Base-by-base conservation (phyloP, 2,329 filamentous ascomycete species). In the Mycogone perniciosa region DNA sequence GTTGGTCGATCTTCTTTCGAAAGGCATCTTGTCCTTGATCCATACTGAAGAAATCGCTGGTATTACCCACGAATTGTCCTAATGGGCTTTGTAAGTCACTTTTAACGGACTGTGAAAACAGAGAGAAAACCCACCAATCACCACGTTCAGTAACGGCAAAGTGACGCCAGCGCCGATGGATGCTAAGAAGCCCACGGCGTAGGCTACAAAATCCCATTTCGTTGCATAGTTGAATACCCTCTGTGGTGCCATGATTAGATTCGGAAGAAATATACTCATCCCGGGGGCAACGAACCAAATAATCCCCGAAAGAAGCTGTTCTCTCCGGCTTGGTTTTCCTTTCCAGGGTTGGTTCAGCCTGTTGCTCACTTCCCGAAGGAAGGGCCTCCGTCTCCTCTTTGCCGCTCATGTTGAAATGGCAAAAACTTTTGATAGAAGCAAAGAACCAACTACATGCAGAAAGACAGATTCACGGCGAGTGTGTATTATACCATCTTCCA, bases 91-190 rank as follows among this genome's bases (percentile, higher is more conserved):
- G 42, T 55, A 33, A 53, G 52, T 44, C 40, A 29, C 45, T 9
- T 44, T 13, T n/a, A 2, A 44, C 30, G 20, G 10, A 30, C 29
- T 13, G 38, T 3, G 9, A 7, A 11, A 6, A 5, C 7, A 8
- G 4, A 42, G 20, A 29, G 11, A 8, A 38, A 27, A 5, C 62
- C 59, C 65, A 73, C 77, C 79, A 60, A 82, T 81, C 10, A 81
- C 68, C 9, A 82, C 71, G 50, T 81, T 83, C 74, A 83, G 79
- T 44, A 84, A 57, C 0, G 80, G 80, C 43, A 83, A 62, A 1
- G 79, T 82, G 41, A 74, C 63, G 50, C 79, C 79, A 2, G 76
- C 71, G 26, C 73, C 77, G 7, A 78, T 69, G 11, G 77, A 76
- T 43, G 77, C 72, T 37, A 78, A 6, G 11, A 64, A 59, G 20